phyloP scores from a whole-genome alignment of 768 basidiomycete genomes.

The Amanita phalloides region DNA sequence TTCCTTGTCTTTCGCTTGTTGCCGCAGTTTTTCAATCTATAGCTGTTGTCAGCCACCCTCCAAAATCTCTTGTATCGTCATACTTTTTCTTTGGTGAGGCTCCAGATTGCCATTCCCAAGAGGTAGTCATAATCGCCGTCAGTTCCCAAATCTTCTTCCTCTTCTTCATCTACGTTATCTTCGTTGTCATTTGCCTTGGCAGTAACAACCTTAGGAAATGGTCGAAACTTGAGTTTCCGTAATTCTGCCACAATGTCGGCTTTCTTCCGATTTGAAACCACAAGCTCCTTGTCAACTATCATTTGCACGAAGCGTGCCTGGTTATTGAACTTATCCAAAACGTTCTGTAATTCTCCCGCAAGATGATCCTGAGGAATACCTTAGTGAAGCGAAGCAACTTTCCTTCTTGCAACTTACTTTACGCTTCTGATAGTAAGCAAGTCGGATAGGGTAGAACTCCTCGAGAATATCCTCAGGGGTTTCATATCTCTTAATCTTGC shows the following conservation, averaged over 20 bases:
- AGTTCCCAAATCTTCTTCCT: slow-evolving; percentile 30
- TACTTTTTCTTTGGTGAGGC: slow-evolving; percentile 89
- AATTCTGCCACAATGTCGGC: slow-evolving; percentile 77
- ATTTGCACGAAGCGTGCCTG: slow-evolving; percentile 96
- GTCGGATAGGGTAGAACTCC: slow-evolving; percentile 83
- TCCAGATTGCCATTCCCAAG: slow-evolving; percentile 91
- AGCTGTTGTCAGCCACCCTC: neutral
- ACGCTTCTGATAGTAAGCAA: slow-evolving; percentile 91
- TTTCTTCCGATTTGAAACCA: slow-evolving; percentile 83
- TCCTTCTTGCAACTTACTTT: slow-evolving; percentile 44
- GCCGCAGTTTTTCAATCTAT: slow-evolving; percentile 76
- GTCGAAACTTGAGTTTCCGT: slow-evolving; percentile 74
- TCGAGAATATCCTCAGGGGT: slow-evolving; percentile 86
- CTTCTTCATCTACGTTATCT: slow-evolving; percentile 39
- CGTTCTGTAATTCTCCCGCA: slow-evolving; percentile 69
- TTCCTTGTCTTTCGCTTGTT: slow-evolving; percentile 78
- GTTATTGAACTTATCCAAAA: slow-evolving; percentile 80
- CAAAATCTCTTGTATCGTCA: slow-evolving; percentile 3
- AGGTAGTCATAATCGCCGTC: slow-evolving; percentile 79
- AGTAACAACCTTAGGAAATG: slow-evolving; percentile 79
- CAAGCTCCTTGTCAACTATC: slow-evolving; percentile 80
- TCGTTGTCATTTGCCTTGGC: slow-evolving; percentile 1
- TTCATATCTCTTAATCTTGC: slow-evolving; percentile 91
- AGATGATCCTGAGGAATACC: slow-evolving; percentile 55
- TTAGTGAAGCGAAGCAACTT: slow-evolving; percentile 6